A percentile compares a stretch with the other conserved stretches of the same genome.
Evolutionary conservation across 2,329 filamentous ascomycete species (phyloP).

Genomic region (Ceratocystiopsis brevicomis): DNA sequence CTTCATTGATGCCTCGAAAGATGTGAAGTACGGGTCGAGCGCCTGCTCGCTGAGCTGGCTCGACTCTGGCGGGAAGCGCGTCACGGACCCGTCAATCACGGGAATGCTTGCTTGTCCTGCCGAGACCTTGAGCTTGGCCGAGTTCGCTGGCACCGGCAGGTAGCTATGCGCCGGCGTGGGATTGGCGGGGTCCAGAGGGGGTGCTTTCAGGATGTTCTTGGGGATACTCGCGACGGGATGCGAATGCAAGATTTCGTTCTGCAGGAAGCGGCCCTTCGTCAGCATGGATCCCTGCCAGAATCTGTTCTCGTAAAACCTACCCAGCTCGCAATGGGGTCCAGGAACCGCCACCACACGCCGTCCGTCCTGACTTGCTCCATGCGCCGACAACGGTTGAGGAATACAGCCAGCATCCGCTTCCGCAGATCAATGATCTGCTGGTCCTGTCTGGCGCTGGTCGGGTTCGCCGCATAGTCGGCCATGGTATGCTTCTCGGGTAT

Average conservation of each 20-base stretch:
- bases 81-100: conserved; percentile 12
- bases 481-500: conserved; percentile 98
- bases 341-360: conserved; percentile 92
- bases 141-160: conserved; percentile 68
- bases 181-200: conserved; percentile 88
- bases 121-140: conserved; percentile 61
- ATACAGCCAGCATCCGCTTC: conserved; percentile 92
- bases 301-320: conserved; percentile 27
- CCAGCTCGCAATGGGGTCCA: conserved; percentile 98
- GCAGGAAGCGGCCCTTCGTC: conserved; percentile 10
- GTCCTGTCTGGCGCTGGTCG: conserved; percentile 95
- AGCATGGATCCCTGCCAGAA: too few relatives aligned
- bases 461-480: conserved; percentile 95
- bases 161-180: conserved; percentile 71
- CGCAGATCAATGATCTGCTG: conserved; percentile 89
- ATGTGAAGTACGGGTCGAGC: conserved; percentile 86
- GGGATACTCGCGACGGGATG: conserved; percentile 81
- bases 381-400: conserved; percentile 76
- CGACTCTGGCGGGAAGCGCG: conserved; percentile 62
- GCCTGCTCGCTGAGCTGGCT: conserved; percentile 69
- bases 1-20: conserved; percentile 80
- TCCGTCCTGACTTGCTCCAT: conserved; percentile 89
- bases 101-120: conserved; percentile 13
- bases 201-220: conserved; percentile 84
- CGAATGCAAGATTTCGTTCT: conserved; percentile 91